Conservation (phyloP, 2,329 filamentous ascomycete species). For the Claviceps cyperi region DNA sequence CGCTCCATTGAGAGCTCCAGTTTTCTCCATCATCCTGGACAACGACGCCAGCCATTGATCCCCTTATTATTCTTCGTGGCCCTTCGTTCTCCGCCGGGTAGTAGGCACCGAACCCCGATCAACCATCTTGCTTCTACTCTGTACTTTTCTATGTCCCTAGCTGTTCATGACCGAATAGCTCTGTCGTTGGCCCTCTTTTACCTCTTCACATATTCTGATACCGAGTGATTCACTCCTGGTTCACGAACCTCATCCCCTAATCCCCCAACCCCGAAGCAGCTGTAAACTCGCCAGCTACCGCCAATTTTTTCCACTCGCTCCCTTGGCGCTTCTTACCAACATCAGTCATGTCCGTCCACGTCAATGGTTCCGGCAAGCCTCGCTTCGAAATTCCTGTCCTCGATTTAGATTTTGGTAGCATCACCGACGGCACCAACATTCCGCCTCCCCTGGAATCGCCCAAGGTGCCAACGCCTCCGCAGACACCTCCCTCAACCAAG, state of each 20-base stretch:
- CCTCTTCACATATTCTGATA: neutral
- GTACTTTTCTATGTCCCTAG: neutral
- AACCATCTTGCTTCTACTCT: neutral
- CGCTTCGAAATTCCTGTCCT: conserved; percentile 44
- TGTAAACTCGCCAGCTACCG: neutral
- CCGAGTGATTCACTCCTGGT: neutral
- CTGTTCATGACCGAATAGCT: neutral
- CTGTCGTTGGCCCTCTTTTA: neutral
- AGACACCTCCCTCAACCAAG: conserved; percentile 17
- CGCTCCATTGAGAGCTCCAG: conserved; percentile 5
- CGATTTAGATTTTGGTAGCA: conserved; percentile 42
- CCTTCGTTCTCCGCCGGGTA: neutral
- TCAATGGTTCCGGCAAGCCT: conserved; percentile 15
- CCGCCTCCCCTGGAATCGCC: conserved; percentile 44
- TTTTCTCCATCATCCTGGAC: conserved; percentile 6
- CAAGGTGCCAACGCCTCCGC: conserved; percentile 31
- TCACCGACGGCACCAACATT: conserved; percentile 48
- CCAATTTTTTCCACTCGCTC: neutral
- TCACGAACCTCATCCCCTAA: neutral
- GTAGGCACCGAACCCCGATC: neutral
- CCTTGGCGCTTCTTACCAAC: neutral
- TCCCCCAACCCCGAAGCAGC: neutral
- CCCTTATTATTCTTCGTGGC: conserved; percentile 3
- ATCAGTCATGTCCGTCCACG: conserved; percentile 18
- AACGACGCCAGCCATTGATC: conserved; percentile 2